These are phyloP conservation scores for Sisymbrium irio DNA, from an alignment of 345 rosid species.

Conservation along the genomic window DNA sequence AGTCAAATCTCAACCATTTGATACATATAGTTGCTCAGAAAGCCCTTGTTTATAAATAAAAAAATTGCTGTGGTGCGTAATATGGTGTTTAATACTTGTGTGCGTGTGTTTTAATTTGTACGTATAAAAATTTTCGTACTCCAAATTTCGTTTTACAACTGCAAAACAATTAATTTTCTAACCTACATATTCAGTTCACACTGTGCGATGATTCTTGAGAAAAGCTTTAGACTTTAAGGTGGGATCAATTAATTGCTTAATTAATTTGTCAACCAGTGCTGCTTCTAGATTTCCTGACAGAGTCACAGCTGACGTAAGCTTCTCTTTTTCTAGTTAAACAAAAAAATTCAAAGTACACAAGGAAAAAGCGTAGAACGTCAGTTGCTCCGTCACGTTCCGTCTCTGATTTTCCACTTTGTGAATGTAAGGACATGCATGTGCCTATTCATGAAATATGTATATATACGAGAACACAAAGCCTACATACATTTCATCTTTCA, in stretches of 20 bases:
- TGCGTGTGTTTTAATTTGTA: too few relatives aligned
- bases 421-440: slow-evolving; percentile 1
- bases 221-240: background rate
- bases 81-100: too few relatives aligned
- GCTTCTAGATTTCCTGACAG: slow-evolving; percentile 20
- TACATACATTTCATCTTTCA: slow-evolving; percentile 9
- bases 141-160: background rate
- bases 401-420: slow-evolving; percentile 20
- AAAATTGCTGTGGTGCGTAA: too few relatives aligned
- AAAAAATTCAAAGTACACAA: background rate
- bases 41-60: too few relatives aligned
- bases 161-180: background rate
- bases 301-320: slow-evolving; percentile 30
- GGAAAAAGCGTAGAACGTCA: background rate
- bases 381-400: slow-evolving; percentile 23
- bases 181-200: slow-evolving; percentile 15
- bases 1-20: too few relatives aligned
- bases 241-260: slow-evolving; percentile 16
- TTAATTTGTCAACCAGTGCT: background rate
- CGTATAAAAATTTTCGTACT: background rate
- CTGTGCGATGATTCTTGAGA: background rate
- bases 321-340: background rate
- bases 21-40: too few relatives aligned
- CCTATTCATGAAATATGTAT: background rate
- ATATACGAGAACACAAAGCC: slow-evolving; percentile 7